phyloP scores from a whole-genome alignment of 768 basidiomycete genomes.

The Trametes gibbosa region DNA sequence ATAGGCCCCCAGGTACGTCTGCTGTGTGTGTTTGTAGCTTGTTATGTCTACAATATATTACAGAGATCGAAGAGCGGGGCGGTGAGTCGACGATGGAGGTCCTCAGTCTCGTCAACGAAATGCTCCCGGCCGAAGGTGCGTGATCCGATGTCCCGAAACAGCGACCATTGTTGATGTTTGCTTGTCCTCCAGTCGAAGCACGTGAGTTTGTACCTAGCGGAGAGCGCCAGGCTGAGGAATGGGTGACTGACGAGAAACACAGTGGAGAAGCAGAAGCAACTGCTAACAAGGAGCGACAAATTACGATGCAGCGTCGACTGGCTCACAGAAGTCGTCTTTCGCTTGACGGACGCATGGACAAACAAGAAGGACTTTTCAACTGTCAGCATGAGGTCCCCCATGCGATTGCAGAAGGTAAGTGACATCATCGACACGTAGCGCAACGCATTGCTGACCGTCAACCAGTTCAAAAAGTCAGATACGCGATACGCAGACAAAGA shows the following conservation, averaged over 20 bases:
- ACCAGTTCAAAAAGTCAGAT: slow-evolving; percentile 73
- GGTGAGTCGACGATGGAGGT: slow-evolving; percentile 74
- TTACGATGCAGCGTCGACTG: slow-evolving; percentile 71
- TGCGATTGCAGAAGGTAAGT: slow-evolving; percentile 63
- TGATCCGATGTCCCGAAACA: slow-evolving; percentile 23
- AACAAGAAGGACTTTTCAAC: slow-evolving; percentile 54
- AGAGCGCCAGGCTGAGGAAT: too few species aligned
- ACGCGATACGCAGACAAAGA: slow-evolving; percentile 64
- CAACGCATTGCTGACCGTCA: slow-evolving; percentile 9
- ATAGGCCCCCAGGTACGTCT: slow-evolving; percentile 27
- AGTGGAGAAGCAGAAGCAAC: slow-evolving; percentile 69
- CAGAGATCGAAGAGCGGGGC: slow-evolving; percentile 54
- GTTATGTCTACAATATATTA: not conserved
- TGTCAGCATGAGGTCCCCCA: slow-evolving; percentile 60
- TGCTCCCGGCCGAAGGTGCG: slow-evolving; percentile 69
- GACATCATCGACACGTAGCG: not conserved
- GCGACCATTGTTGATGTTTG: slow-evolving; percentile 1
- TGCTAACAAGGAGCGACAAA: slow-evolving; percentile 51
- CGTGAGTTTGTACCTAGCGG: not conserved
- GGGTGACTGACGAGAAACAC: slow-evolving; percentile 7
- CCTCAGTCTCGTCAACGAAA: slow-evolving; percentile 58
- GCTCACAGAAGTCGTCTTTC: slow-evolving; percentile 72
- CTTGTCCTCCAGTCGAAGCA: slow-evolving; percentile 20
- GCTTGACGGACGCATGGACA: slow-evolving; percentile 66
- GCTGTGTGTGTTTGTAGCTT: not conserved